Evolutionary conservation across 2,329 filamentous ascomycete genomes (phyloP).

Genomic region (Monosporascus sp.): DNA sequence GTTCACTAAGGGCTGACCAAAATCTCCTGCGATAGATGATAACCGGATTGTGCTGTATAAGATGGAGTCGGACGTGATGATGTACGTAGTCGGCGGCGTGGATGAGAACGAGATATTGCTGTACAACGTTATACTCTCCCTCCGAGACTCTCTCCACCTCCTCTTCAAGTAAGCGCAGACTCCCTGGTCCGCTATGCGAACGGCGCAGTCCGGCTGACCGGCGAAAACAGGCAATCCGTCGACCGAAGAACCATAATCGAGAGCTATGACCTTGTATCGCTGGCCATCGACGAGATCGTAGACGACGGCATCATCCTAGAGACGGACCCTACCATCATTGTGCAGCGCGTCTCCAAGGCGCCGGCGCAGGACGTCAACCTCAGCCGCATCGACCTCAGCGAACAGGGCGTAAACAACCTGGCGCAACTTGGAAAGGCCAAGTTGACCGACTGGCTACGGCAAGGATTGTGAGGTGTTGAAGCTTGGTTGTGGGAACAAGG

Average conservation of each 20-base stretch:
- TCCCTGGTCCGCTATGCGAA: not conserved
- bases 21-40: slow-evolving; percentile 49
- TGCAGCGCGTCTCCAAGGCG: slow-evolving; percentile 86
- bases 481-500: slow-evolving; percentile 5
- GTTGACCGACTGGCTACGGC: slow-evolving; percentile 83
- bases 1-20: not conserved
- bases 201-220: not conserved
- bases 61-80: slow-evolving; percentile 94
- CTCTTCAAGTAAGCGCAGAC: slow-evolving; percentile 70
- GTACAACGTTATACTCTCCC: slow-evolving; percentile 88
- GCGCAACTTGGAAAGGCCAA: slow-evolving; percentile 93
- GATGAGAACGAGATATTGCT: slow-evolving; percentile 97
- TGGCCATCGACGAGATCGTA: slow-evolving; percentile 92
- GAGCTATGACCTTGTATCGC: slow-evolving; percentile 93
- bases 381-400: slow-evolving; percentile 90
- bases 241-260: slow-evolving; percentile 98
- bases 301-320: slow-evolving; percentile 96
- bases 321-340: slow-evolving; percentile 91
- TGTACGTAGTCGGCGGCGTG: slow-evolving; percentile 83
- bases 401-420: slow-evolving; percentile 90
- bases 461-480: slow-evolving; percentile 57
- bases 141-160: slow-evolving; percentile 84
- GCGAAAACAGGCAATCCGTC: slow-evolving; percentile 68
- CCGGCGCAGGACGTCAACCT: slow-evolving; percentile 88
- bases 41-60: slow-evolving; percentile 97